Evolutionary conservation across 2,329 filamentous ascomycete species (phyloP), one percentile per base, ranked within the genome.

Genomic region (Trichoderma semiorbis): DNA sequence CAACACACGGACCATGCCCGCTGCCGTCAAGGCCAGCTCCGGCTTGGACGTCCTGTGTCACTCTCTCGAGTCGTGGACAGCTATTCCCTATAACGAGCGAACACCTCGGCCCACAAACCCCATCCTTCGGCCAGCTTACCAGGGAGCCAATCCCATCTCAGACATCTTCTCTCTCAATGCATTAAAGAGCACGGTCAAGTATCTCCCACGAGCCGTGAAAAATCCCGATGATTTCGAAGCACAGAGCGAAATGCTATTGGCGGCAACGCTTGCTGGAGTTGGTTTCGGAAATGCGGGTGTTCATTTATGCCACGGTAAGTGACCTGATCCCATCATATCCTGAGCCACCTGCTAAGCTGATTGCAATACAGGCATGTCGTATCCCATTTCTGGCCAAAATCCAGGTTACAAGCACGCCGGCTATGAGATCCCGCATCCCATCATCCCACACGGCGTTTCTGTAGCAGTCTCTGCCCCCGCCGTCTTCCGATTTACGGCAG

Each of bases 231-330:
- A 99, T 80, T 86, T 89, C 73, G 96, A 98, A 81, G 97, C 97
- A 0, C 96, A 99, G 82, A 92, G 89, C 36, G 91, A 98, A 81
- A 99, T 99, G 97, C 87, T 99, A 34, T 89, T 99, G 24, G 96
- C 96, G 3, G 93, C 96, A 1, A 99, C 96, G 0, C 85, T 99
- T 2, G 96, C 97, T 0, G 96, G 96, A 60, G 94, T 99, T 3
- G 96, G 96, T 0, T 99, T 99, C 80, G 96, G 97, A 24, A 99
- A 99, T 78, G 97, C 97, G 1, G 96, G 97, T 64, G 96, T 99
- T 3, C 96, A 99, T 83, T 85, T 90, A 58, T 90, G 88, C 74
- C 88, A 90, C 74, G 88, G 87, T 87, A 79, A 67, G 86, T 80
- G 28, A 26, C 57, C 21, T 8, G 3, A 26, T 61, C 21, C n/a